A percentile compares a stretch with the other conserved stretches of the same genome.
Evolutionary conservation across 805 yeast genomes (phyloP).

Genomic region (Saccharomycopsis oosterbeekiorum): DNA sequence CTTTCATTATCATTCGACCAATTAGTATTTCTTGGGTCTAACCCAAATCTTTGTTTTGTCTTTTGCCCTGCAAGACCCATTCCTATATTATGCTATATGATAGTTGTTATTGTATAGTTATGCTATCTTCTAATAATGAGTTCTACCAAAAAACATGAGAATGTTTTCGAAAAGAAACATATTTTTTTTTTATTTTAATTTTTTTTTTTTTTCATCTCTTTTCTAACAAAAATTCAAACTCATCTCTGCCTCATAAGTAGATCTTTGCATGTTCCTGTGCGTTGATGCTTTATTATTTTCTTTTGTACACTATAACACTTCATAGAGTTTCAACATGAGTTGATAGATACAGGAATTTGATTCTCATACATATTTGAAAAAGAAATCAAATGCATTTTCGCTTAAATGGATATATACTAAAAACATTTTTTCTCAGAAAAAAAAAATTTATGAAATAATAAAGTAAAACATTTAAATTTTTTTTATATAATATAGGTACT

Average conservation of each 20-base stretch:
- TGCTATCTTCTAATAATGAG: background rate
- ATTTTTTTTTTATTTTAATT: background rate
- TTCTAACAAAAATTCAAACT: background rate
- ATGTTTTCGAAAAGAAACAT: background rate
- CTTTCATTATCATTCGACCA: slow-evolving; percentile 84
- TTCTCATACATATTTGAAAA: too few relatives aligned
- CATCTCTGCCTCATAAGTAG: background rate
- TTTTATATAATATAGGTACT: background rate
- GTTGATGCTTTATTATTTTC: too few relatives aligned
- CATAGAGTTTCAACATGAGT: background rate
- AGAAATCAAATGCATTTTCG: too few relatives aligned
- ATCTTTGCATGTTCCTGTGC: background rate
- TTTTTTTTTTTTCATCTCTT: background rate
- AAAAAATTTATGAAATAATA: slow-evolving; percentile 5
- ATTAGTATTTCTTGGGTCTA: slow-evolving; percentile 86
- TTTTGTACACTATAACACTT: background rate
- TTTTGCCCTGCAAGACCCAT: slow-evolving; percentile 83
- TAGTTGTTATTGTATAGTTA: background rate
- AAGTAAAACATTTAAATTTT: background rate
- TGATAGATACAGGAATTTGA: too few relatives aligned
- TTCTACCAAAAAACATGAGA: background rate
- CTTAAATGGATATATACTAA: too few relatives aligned
- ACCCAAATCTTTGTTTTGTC: slow-evolving; percentile 75
- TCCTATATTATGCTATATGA: background rate
- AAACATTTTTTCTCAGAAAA: too few relatives aligned